These are phyloP conservation scores for Corinectria fuckeliana DNA, from an alignment of 2,329 filamentous ascomycete genomes.

Conservation along the genomic window DNA sequence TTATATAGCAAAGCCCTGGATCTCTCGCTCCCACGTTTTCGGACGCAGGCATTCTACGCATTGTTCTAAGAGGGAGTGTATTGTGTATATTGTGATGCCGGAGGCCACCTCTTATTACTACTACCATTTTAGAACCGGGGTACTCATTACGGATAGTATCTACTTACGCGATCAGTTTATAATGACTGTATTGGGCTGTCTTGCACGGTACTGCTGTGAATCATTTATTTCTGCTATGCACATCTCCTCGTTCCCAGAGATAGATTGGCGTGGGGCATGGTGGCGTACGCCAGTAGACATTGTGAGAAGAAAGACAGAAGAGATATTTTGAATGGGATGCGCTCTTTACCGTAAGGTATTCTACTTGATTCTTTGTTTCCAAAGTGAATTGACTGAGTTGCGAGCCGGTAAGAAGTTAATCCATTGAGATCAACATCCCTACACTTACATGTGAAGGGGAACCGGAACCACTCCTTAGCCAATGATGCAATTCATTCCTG, in stretches of 20 bases:
- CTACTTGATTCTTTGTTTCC: too few relatives aligned
- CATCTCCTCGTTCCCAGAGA: not conserved
- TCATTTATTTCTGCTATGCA: not conserved
- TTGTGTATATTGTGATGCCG: not conserved
- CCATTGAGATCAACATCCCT: not conserved
- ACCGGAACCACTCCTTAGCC: too few relatives aligned
- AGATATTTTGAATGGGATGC: not conserved
- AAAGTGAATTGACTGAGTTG: not conserved
- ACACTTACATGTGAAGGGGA: not conserved
- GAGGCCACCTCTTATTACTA: not conserved
- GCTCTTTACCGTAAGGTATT: not conserved
- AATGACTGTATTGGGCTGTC: not conserved
- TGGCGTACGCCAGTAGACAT: not conserved
- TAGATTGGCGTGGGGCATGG: not conserved
- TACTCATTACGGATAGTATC: not conserved
- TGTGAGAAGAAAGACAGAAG: not conserved
- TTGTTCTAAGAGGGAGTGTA: not conserved
- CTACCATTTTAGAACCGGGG: too few relatives aligned
- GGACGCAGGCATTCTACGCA: not conserved
- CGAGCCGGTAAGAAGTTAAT: not conserved
- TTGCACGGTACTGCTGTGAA: not conserved
- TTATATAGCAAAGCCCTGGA: not conserved
- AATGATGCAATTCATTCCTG: too few relatives aligned
- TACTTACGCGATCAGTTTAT: too few relatives aligned
- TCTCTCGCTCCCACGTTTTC: not conserved